Evolutionary conservation across 805 yeast genomes (phyloP).

Genomic region (Grigorovia yakushimaensis): DNA sequence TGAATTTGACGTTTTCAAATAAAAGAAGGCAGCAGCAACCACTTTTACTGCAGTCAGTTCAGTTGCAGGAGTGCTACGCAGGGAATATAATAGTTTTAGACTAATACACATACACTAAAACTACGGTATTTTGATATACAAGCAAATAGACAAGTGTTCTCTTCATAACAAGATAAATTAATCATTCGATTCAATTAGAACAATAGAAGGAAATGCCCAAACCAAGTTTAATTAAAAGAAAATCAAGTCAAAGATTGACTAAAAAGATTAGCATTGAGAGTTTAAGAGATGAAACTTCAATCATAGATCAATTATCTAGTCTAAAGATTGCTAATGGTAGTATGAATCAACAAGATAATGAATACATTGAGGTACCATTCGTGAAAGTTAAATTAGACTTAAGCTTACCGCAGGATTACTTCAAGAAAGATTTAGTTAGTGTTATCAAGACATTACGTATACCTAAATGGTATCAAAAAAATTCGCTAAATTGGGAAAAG

Average conservation of each 20-base stretch:
- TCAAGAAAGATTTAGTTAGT: slow-evolving; percentile 68
- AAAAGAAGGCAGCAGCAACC: neutral
- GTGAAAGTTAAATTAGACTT: slow-evolving; percentile 60
- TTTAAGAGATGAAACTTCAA: neutral
- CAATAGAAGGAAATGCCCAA: slow-evolving; percentile 5
- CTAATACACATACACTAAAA: too few species aligned
- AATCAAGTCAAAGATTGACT: slow-evolving; percentile 23
- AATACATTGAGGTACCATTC: slow-evolving; percentile 33
- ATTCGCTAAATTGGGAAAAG: slow-evolving; percentile 29
- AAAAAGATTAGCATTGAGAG: slow-evolving; percentile 22
- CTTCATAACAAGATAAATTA: too few species aligned
- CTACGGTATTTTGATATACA: too few species aligned
- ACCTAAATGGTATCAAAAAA: slow-evolving; percentile 62
- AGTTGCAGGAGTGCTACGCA: too few species aligned
- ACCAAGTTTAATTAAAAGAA: slow-evolving; percentile 18
- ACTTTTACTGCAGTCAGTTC: too few species aligned
- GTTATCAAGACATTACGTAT: slow-evolving; percentile 55
- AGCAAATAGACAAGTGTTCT: too few species aligned
- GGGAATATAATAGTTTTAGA: too few species aligned
- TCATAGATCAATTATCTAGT: slow-evolving; percentile 1
- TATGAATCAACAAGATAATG: slow-evolving; percentile 3
- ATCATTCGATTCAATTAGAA: too few species aligned
- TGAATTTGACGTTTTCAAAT: neutral
- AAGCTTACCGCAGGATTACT: slow-evolving; percentile 70
- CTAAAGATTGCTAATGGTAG: slow-evolving; percentile 6